Conservation (phyloP, 306 rosid species). For the Castanea mollissima region DNA sequence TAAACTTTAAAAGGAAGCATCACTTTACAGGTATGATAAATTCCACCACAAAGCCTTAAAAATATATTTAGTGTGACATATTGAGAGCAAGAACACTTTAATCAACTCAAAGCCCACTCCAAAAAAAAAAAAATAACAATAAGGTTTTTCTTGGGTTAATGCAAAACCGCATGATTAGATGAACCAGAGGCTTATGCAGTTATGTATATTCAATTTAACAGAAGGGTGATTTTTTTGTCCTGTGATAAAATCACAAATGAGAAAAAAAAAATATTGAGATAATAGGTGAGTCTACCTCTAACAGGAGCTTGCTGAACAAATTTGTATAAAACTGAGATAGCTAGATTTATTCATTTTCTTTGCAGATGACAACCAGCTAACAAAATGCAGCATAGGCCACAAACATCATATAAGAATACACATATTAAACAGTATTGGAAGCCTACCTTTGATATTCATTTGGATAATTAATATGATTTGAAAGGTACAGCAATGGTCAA, state of each 20-base stretch:
- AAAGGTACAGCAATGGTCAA: background rate
- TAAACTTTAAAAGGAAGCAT: background rate
- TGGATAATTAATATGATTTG: background rate
- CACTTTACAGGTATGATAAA: conserved; percentile 6
- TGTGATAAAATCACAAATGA: too few relatives aligned
- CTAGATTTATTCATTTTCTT: background rate
- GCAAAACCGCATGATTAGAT: background rate
- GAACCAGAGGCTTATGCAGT: background rate
- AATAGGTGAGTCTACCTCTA: too few relatives aligned
- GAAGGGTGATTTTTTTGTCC: too few relatives aligned
- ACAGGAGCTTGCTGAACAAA: background rate
- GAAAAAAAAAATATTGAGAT: too few relatives aligned
- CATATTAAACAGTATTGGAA: background rate
- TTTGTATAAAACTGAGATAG: background rate
- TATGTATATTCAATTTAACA: too few relatives aligned
- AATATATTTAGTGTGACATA: background rate
- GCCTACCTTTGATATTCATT: background rate
- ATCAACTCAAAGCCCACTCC: background rate
- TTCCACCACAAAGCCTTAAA: background rate
- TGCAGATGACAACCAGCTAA: background rate
- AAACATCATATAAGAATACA: background rate
- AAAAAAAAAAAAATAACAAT: background rate
- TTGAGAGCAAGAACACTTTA: background rate
- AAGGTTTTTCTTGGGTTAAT: background rate
- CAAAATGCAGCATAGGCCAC: background rate